Evolutionary conservation across 228 moss, liverwort and hornwort species (phyloP), one percentile per base, ranked within the genome.

Genomic region (Sphagnum magellanicum): DNA sequence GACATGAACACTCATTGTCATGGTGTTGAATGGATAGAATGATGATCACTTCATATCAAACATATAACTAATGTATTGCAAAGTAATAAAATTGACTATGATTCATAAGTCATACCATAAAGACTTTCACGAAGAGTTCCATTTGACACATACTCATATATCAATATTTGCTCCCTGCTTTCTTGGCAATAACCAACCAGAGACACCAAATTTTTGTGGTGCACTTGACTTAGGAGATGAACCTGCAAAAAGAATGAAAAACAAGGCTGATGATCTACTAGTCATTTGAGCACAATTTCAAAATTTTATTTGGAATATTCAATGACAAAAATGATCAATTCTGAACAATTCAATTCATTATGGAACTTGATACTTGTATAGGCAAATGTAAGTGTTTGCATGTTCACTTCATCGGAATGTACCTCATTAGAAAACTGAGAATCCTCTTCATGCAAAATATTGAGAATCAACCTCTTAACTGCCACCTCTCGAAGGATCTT

Each of bases 101-200:
- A 55, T 8, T 55, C 55, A 55, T 46, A 13, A 8, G 51, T 47
- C 73, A 5, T 77, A 86, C 90, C 84, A 46, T 85, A 84, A 50
- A 91, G 81, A 64, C 86, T 85, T 58, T 86, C 81, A 4, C 81
- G 79, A 15, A 91, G 69, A 49, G 86, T 81, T 71, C 86, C 91
- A 14, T 10, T 75, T 11, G 71, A 76, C 72, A 91, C 16, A 69
- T 71, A 91, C 50, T 80, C 86, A 53, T 91, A 88, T 15, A 91
- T 69, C 4, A 91, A 47, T 72, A 91, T 88, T 64, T 83, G 88
- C 9, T 64, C 74, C 16, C 74, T 75, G 59, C 72, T 68, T 32
- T 79, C 81, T 49, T 82, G 68, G 75, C 78, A 91, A 50, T 86
- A 91, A 6, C 88, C 91, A 4, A 86, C 52, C 1, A 91, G 48